Evolutionary conservation across 352 stramenopile genomes (phyloP).

Genomic region (Phytophthora lateralis): DNA sequence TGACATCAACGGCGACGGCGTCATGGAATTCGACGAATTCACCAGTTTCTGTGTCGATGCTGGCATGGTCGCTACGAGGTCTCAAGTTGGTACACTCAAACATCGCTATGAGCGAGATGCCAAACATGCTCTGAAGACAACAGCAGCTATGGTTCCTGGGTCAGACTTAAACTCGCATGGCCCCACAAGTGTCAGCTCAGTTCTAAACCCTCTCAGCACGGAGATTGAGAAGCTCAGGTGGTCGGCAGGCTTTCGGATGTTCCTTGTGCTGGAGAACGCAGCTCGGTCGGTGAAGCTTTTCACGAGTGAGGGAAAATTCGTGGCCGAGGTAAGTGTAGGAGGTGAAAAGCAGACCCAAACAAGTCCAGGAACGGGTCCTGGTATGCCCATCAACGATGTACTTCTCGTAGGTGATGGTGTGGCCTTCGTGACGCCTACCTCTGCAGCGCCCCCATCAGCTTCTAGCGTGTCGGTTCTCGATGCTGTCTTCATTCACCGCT

Average conservation of each 20-base stretch:
- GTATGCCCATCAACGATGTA: slow-evolving; percentile 18
- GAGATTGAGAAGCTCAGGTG: slow-evolving; percentile 77
- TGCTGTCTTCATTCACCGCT: slow-evolving; percentile 65
- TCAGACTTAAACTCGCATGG: not conserved
- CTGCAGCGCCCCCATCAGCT: slow-evolving; percentile 9
- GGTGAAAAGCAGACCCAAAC: slow-evolving; percentile 29
- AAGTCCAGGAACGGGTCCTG: not conserved
- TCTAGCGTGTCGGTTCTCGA: slow-evolving; percentile 67
- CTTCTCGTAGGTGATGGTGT: slow-evolving; percentile 30
- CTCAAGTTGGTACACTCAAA: slow-evolving; percentile 53
- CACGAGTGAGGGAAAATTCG: slow-evolving; percentile 50
- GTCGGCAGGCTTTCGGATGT: slow-evolving; percentile 60
- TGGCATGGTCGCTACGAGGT: slow-evolving; percentile 76
- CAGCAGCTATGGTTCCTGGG: not conserved
- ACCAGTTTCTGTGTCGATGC: slow-evolving; percentile 88
- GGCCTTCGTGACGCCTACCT: slow-evolving; percentile 22
- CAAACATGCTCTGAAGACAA: slow-evolving; percentile 63
- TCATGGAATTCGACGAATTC: slow-evolving; percentile 89
- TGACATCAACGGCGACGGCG: slow-evolving; percentile 87
- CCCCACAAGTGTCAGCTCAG: slow-evolving; percentile 5
- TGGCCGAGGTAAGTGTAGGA: slow-evolving; percentile 47
- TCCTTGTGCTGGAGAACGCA: slow-evolving; percentile 70
- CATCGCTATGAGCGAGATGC: slow-evolving; percentile 73
- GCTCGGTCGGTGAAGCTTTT: slow-evolving; percentile 79
- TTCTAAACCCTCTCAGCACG: slow-evolving; percentile 41